Evolutionary conservation across 108 stramenopile genomes (phyloP), one percentile per base, ranked within the genome.

Genomic region (Skeletonema marinoi): DNA sequence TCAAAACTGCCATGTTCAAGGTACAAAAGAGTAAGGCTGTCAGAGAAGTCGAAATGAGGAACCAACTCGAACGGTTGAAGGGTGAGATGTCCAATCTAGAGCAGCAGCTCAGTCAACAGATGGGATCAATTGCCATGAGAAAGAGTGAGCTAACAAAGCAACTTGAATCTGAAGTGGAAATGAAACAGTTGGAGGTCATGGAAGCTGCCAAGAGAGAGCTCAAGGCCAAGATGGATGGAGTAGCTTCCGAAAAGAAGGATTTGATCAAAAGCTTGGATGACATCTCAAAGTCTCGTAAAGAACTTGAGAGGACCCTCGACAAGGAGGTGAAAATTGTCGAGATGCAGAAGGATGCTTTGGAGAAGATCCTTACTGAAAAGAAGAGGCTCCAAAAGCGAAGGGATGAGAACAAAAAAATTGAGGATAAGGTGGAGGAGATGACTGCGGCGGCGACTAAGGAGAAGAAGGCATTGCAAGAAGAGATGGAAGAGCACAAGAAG

Each of bases 371-470:
- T 60, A 74, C 56, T 3, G 65, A 81, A 46, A 48, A 73, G 6
- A 81, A 71, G 56, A 36, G 29, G 32, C 32, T 81, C 3, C 70
- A 81, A 50, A 70, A 71, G 41, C 71, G 66, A 66, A 82, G 65
- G 71, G 54, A 48, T 7, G 81, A 82, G 32, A 82, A 82, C 62
- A 75, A 76, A 44, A 75, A 72, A 14, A 35, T 82, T 32, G 81
- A 82, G 46, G 63, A 51, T 19, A 75, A 68, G 60, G 75, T 82
- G 54, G 81, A 82, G 62, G 13, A 59, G 38, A 82, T 82, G 81
- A 76, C 75, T 17, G 66, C 76, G 65, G 66, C 36, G 4, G 71
- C 75, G 35, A 32, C 71, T 17, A 82, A 73, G 56, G 81, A 82
- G 21, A 82, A 76, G 66, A 30, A 70, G 30, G 66, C 75, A 16